These are phyloP conservation scores for Pulveroboletus sp. DNA, from an alignment of 768 basidiomycete genomes.

Conservation along the genomic window DNA sequence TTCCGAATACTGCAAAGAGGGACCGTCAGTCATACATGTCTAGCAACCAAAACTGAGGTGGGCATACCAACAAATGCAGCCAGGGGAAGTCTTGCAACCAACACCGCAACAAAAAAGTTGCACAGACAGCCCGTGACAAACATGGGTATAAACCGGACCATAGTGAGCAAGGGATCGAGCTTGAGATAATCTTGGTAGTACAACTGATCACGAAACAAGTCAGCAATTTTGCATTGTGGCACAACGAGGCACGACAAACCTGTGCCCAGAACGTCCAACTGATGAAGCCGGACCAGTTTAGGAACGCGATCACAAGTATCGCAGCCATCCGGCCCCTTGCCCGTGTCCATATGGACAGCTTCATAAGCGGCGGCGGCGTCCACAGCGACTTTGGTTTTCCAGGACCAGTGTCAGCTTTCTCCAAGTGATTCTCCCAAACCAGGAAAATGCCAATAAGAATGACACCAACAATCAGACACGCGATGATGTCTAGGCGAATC, in stretches of 20 bases:
- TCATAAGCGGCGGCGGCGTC: slow-evolving; percentile 64
- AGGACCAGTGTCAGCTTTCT: slow-evolving; percentile 25
- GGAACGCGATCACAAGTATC: slow-evolving; percentile 60
- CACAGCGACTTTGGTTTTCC: slow-evolving; percentile 24
- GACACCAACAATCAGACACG: slow-evolving; percentile 60
- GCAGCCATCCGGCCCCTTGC: slow-evolving; percentile 60
- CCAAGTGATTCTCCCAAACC: slow-evolving; percentile 64
- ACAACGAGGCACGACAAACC: slow-evolving; percentile 19
- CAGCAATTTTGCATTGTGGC: background rate
- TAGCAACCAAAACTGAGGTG: no score
- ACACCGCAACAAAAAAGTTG: slow-evolving; percentile 62
- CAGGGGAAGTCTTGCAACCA: slow-evolving; percentile 54
- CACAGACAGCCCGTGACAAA: slow-evolving; percentile 60
- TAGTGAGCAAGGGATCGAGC: slow-evolving; percentile 55
- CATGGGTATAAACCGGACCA: slow-evolving; percentile 71
- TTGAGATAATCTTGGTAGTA: slow-evolving; percentile 68
- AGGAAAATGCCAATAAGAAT: slow-evolving; percentile 55
- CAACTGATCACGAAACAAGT: slow-evolving; percentile 37
- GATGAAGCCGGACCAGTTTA: slow-evolving; percentile 59
- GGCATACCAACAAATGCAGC: slow-evolving; percentile 53
- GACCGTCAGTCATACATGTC: background rate
- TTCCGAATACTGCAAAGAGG: slow-evolving; percentile 46
- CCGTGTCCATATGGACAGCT: slow-evolving; percentile 59
- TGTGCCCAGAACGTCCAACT: slow-evolving; percentile 53
- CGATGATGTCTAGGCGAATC: slow-evolving; percentile 59